These are phyloP conservation scores for Metschnikowia hibisci DNA, from an alignment of 805 yeast genomes.

Conservation along the genomic window DNA sequence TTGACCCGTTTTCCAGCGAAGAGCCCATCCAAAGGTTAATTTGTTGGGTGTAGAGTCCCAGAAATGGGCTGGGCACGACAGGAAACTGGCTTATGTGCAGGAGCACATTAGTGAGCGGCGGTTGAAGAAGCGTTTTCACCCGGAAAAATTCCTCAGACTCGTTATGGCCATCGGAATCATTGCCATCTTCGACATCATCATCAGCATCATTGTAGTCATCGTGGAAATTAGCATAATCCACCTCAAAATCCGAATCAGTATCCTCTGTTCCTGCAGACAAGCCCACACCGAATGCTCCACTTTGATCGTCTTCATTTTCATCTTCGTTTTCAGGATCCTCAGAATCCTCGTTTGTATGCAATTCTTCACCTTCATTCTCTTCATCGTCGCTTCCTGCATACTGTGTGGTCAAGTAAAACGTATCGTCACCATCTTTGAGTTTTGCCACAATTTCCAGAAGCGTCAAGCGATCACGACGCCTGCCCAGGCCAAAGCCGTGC, in stretches of 20 bases:
- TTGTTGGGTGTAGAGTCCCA: slow-evolving; percentile 57
- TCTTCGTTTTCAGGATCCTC: slow-evolving; percentile 3
- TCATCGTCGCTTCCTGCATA: slow-evolving; percentile 46
- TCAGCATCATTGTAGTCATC: slow-evolving; percentile 33
- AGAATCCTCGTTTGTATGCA: not conserved
- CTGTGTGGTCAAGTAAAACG: slow-evolving; percentile 66
- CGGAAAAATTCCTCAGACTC: slow-evolving; percentile 25
- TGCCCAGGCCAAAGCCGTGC: slow-evolving; percentile 71
- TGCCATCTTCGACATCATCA: no score
- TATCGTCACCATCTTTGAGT: slow-evolving; percentile 40
- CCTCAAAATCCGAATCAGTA: slow-evolving; percentile 6
- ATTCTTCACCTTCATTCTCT: not conserved
- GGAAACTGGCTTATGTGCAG: slow-evolving; percentile 29
- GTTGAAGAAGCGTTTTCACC: slow-evolving; percentile 47
- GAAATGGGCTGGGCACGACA: slow-evolving; percentile 39
- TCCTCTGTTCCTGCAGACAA: not conserved
- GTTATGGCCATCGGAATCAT: slow-evolving; percentile 19
- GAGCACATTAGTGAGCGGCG: slow-evolving; percentile 51
- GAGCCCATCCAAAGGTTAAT: slow-evolving; percentile 73
- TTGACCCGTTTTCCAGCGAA: slow-evolving; percentile 15
- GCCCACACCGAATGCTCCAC: not conserved
- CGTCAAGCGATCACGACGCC: slow-evolving; percentile 46
- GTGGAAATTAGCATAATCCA: slow-evolving; percentile 6
- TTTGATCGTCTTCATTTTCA: not conserved
- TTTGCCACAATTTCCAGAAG: slow-evolving; percentile 46